phyloP scores from a whole-genome alignment of 345 rosid genomes.

The Eucalyptus erythrocorys region DNA sequence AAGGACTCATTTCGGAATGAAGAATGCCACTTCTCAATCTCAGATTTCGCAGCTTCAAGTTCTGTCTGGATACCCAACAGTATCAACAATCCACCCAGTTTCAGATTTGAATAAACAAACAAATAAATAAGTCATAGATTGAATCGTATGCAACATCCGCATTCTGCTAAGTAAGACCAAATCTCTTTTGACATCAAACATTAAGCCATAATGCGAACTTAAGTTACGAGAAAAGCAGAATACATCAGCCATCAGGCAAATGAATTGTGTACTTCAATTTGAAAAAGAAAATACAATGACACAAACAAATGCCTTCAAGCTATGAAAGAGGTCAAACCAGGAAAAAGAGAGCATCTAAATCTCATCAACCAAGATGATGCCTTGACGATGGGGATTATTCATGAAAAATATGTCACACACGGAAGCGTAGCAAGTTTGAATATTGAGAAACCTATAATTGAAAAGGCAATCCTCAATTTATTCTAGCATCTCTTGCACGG shows the following conservation, averaged over 20 bases:
- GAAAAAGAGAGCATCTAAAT: neutral
- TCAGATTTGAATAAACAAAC: neutral
- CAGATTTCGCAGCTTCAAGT: slow-evolving; percentile 70
- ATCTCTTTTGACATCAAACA: neutral
- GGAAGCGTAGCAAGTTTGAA: neutral
- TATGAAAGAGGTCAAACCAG: neutral
- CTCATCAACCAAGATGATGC: neutral
- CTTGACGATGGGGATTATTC: neutral
- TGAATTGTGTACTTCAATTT: neutral
- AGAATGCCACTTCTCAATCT: slow-evolving; percentile 78
- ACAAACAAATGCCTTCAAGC: neutral
- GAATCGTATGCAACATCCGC: neutral
- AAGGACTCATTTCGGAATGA: slow-evolving; percentile 71
- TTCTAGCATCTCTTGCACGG: neutral
- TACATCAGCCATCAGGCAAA: neutral
- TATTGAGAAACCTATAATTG: neutral
- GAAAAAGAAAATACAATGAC: neutral
- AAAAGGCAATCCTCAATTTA: neutral
- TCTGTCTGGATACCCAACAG: slow-evolving; percentile 24
- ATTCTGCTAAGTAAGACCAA: neutral
- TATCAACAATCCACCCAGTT: neutral
- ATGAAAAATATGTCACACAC: neutral
- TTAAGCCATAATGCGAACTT: neutral
- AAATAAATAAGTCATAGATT: neutral
- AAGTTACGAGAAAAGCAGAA: neutral